These are phyloP conservation scores for Sporothrix pallida DNA, from an alignment of 2,329 filamentous ascomycete genomes.

Conservation along the genomic window DNA sequence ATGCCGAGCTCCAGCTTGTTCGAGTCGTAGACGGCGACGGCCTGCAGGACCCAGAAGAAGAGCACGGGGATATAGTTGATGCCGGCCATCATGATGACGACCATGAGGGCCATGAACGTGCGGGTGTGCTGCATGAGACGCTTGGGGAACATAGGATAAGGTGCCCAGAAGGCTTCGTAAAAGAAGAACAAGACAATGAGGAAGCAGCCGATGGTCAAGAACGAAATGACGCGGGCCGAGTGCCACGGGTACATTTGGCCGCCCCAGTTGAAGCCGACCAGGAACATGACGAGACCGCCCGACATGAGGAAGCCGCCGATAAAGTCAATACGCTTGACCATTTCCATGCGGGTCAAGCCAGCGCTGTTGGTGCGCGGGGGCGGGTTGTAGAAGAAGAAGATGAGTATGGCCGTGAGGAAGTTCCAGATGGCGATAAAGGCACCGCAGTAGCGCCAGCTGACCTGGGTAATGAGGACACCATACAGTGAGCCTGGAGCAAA, in stretches of 20 bases:
- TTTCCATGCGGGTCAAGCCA: neutral
- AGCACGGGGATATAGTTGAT: constrained; percentile 28
- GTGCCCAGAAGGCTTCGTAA: constrained; percentile 10
- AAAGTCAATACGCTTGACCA: constrained; percentile 32
- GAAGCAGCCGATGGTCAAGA: constrained; percentile 18
- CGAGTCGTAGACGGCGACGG: constrained; percentile 17
- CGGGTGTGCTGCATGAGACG: constrained; percentile 15
- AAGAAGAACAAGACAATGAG: constrained; percentile 12
- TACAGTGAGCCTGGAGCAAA: constrained; percentile 21
- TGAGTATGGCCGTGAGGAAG: constrained; percentile 13
- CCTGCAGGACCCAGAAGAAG: constrained; percentile 29
- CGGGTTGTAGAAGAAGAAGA: constrained; percentile 26
- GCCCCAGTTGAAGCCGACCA: constrained; percentile 34
- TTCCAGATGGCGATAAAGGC: constrained; percentile 22
- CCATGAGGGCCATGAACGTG: constrained; percentile 23
- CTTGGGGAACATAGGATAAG: constrained; percentile 22
- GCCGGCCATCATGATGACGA: constrained; percentile 26
- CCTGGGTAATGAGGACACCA: constrained; percentile 12
- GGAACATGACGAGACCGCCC: constrained; percentile 30
- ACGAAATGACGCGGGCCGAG: constrained; percentile 28
- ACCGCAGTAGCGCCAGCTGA: constrained; percentile 20
- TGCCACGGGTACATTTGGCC: constrained; percentile 29
- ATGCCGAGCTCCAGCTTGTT: constrained; percentile 9
- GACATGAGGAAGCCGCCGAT: constrained; percentile 29
- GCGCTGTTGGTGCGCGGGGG: constrained; percentile 17